Base-by-base conservation (phyloP, 31 red algal species). In the Porphyra umbilicalis region DNA sequence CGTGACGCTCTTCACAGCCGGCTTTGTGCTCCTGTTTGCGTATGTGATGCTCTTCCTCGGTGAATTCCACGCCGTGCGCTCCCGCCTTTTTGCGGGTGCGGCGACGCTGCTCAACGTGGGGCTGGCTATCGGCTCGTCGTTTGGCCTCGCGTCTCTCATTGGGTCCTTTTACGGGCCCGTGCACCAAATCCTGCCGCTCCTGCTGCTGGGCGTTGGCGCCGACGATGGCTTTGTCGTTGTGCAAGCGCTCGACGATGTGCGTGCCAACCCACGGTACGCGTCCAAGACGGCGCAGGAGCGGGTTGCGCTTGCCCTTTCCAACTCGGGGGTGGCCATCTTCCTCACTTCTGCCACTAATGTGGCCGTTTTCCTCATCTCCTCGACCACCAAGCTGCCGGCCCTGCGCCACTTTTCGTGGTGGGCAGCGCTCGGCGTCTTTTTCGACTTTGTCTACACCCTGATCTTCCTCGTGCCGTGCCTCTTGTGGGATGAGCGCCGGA, bases 151-250 rank as follows among this genome's bases (percentile, higher is more conserved):
- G 9, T 89, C 87, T 0, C 83, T 88, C 11, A 34, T 83, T 79
- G 91, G 91, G 9, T 88, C 85, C 82, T 88, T 93, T 77, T 93
- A 85, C 77, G 90, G 91, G 0, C 91, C 91, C 36, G 91, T 94
- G 34, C 91, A 94, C 86, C 86, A 89, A 67, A 89, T 94, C 37
- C 84, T 94, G 18, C 91, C 91, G 36, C 81, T 94, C 2, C 83
- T 94, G 18, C 77, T 94, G 36, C 79, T 94, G 31, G 91, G 91
- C 76, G 88, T 94, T 76, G 91, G 91, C 13, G 88, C 88, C 35
- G 91, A 94, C 67, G 91, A 94, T 67, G 86, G 86, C 81, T 94
- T 94, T 83, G 86, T 89, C 39, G 77, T 94, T 42, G 88, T 87
- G 3, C 86, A 84, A 5, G 82, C 91, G 31, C 71, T 77, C 9